These are phyloP conservation scores for Arxiozyma slooffiae DNA, from an alignment of 1,139 yeast species.

Conservation along the genomic window DNA sequence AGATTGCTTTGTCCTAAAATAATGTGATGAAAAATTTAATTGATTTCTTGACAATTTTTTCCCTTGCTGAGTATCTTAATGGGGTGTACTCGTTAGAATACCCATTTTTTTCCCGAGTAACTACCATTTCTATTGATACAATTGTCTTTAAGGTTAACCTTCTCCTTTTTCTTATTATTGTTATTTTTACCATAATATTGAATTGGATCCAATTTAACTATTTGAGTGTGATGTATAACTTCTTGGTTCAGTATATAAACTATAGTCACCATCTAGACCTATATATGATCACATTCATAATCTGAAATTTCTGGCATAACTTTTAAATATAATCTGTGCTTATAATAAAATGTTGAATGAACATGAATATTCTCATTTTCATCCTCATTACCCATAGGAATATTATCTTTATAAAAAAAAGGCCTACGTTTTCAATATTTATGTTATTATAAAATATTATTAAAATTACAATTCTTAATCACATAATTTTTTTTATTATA, in stretches of 20 bases:
- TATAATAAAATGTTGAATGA: conserved; percentile 29
- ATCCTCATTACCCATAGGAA: conserved; percentile 4
- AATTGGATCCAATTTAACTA: conserved; percentile 6
- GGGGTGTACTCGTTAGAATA: conserved; percentile 13
- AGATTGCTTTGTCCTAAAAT: conserved; percentile 33
- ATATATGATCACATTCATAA: conserved; percentile 22
- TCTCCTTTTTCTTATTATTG: background rate
- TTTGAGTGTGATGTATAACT: conserved; percentile 23
- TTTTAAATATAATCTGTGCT: conserved; percentile 22
- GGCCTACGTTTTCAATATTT: background rate
- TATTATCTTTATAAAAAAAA: background rate
- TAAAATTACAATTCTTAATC: background rate
- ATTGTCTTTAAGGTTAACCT: background rate
- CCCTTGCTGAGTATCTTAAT: conserved; percentile 7
- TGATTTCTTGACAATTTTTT: conserved; percentile 14
- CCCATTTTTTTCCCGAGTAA: background rate
- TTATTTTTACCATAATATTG: background rate
- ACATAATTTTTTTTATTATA: background rate
- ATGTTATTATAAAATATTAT: background rate
- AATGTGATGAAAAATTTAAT: conserved; percentile 52
- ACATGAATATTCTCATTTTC: no score
- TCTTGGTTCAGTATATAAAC: conserved; percentile 22
- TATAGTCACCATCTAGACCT: conserved; percentile 7
- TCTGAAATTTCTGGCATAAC: conserved; percentile 27
- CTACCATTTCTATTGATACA: background rate